Percentiles rank a stretch among this genome's conserved stretches.
Conservation (phyloP, 305 asterid genomes). For the Fraxinus velutina region DNA sequence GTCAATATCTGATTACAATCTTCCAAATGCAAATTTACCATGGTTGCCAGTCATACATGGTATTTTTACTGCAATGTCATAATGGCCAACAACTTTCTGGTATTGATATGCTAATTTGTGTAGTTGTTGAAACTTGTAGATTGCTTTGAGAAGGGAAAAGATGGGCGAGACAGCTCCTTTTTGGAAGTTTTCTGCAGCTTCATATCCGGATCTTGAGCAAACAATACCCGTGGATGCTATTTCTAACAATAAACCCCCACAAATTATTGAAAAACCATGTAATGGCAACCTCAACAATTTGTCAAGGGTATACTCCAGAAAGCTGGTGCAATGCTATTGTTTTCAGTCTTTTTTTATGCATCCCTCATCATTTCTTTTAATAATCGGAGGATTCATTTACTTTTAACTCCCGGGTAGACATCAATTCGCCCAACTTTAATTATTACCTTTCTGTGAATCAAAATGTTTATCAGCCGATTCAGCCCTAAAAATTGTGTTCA, state of each 20-base stretch:
- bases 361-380: constrained; percentile 5
- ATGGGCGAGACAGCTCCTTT: constrained; percentile 92
- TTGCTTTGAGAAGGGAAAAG: constrained; percentile 78
- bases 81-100: neutral
- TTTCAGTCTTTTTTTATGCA: constrained; percentile 21
- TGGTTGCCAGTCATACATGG: neutral
- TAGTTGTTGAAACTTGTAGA: constrained; percentile 39
- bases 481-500: neutral
- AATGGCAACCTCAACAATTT: constrained; percentile 30
- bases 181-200: constrained; percentile 88
- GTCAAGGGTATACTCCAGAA: constrained; percentile 46
- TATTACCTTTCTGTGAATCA: neutral
- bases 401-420: constrained; percentile 8
- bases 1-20: neutral
- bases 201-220: constrained; percentile 80
- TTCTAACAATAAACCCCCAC: constrained; percentile 25
- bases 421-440: neutral
- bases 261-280: constrained; percentile 28
- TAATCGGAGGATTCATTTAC: neutral
- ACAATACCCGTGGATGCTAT: constrained; percentile 25
- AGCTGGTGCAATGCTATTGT: constrained; percentile 3
- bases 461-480: neutral
- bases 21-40: neutral
- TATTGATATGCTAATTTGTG: constrained; percentile 18
- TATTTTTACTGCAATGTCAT: constrained; percentile 4